A percentile compares a stretch with the other conserved stretches of the same genome.
phyloP scores from a whole-genome alignment of 2,329 filamentous ascomycete genomes.

The Colletotrichum echinochloae region DNA sequence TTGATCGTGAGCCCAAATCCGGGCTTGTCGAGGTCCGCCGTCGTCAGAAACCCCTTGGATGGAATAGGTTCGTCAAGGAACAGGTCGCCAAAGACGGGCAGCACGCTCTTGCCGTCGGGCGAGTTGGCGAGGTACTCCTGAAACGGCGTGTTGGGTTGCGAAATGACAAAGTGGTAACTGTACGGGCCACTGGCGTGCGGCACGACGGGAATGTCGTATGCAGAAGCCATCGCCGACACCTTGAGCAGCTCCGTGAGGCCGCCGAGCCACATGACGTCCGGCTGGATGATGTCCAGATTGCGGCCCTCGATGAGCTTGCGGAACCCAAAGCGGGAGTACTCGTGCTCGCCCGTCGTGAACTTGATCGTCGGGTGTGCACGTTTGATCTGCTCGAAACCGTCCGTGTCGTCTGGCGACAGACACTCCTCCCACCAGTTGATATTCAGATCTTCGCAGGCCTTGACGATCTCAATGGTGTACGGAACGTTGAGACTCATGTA shows the following conservation, averaged over 20 bases:
- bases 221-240: slow-evolving; percentile 87
- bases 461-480: slow-evolving; percentile 92
- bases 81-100: slow-evolving; percentile 92
- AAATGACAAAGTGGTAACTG: slow-evolving; percentile 96
- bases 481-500: slow-evolving; percentile 96
- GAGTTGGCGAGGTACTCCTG: slow-evolving; percentile 97
- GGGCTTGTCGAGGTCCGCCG: slow-evolving; percentile 85
- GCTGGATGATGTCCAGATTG: slow-evolving; percentile 93
- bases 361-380: slow-evolving; percentile 89
- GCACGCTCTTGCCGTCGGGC: slow-evolving; percentile 87
- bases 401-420: slow-evolving; percentile 89
- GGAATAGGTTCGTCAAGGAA: slow-evolving; percentile 94
- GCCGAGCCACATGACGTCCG: slow-evolving; percentile 97
- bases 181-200: slow-evolving; percentile 96
- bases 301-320: slow-evolving; percentile 92
- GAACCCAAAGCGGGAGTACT: slow-evolving; percentile 95
- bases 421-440: slow-evolving; percentile 99
- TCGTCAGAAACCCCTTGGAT: slow-evolving; percentile 82
- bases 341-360: slow-evolving; percentile 96
- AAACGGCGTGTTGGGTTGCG: slow-evolving; percentile 92
- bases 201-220: slow-evolving; percentile 94
- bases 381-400: slow-evolving; percentile 91
- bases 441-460: slow-evolving; percentile 83
- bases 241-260: slow-evolving; percentile 93
- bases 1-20: slow-evolving; percentile 92